A percentile compares a stretch with the other conserved stretches of the same genome.
Evolutionary conservation across 176 grass and related monocot genomes (phyloP).

Genomic region (Pontederia crassipes): DNA sequence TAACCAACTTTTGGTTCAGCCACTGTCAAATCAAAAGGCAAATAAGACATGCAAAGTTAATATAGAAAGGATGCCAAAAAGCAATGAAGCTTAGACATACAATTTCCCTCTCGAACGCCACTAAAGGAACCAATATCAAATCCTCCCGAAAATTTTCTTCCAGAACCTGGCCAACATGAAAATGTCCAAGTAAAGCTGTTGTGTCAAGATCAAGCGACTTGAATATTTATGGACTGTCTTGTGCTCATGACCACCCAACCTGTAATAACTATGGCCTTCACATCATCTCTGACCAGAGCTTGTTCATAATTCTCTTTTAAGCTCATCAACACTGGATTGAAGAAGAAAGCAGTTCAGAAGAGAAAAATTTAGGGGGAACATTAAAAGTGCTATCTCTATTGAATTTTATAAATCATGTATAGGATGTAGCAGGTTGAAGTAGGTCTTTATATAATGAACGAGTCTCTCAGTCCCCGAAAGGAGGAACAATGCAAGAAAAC

Average conservation of each 20-base stretch:
- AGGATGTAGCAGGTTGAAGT: too few species aligned
- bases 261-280: constrained; percentile 86
- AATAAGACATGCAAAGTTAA: constrained; percentile 4
- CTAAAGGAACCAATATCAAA: constrained; percentile 75
- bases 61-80: constrained; percentile 7
- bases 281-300: constrained; percentile 68
- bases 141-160: constrained; percentile 79
- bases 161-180: constrained; percentile 35
- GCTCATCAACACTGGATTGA: constrained; percentile 46
- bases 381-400: background rate
- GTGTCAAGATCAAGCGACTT: background rate
- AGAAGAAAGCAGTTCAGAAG: constrained; percentile 7
- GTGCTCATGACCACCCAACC: constrained; percentile 21
- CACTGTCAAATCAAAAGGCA: constrained; percentile 25
- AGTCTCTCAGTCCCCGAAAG: too few species aligned
- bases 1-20: constrained; percentile 66
- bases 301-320: constrained; percentile 71
- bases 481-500: too few species aligned
- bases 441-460: too few species aligned
- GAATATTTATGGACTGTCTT: background rate
- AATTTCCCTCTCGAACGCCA: constrained; percentile 47
- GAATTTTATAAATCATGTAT: too few species aligned
- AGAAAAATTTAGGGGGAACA: background rate
- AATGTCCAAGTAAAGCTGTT: background rate
- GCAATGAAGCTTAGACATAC: constrained; percentile 26